A percentile compares a stretch with the other conserved stretches of the same genome.
These are phyloP conservation scores for Colletotrichum sp. DNA, from an alignment of 2,329 filamentous ascomycete genomes.

Conservation along the genomic window DNA sequence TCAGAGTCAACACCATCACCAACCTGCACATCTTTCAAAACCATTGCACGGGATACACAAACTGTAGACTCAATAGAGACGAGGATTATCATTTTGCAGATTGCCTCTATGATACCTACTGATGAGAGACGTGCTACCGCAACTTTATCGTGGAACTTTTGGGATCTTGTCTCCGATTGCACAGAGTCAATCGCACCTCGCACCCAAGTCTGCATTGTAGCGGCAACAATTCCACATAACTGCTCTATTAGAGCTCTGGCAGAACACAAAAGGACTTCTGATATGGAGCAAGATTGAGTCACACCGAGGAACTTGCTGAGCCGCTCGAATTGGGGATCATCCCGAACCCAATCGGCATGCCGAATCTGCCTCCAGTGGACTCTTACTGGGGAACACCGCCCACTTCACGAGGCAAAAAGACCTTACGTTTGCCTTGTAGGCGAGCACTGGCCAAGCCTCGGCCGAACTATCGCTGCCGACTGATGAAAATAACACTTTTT, in stretches of 20 bases:
- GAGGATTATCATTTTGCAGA: background rate
- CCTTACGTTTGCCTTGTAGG: background rate
- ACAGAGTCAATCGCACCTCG: fast-evolving
- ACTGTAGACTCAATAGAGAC: too few relatives aligned
- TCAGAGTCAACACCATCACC: background rate
- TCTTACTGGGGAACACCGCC: background rate
- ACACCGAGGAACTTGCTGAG: background rate
- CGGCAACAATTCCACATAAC: background rate
- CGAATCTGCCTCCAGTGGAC: background rate
- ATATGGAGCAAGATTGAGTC: background rate
- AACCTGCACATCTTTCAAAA: too few relatives aligned
- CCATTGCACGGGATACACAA: fast-evolving
- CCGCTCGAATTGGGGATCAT: background rate
- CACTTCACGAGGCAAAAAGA: background rate
- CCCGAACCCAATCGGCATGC: background rate
- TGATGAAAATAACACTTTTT: constrained; percentile 12
- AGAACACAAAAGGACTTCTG: background rate
- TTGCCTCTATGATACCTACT: too few relatives aligned
- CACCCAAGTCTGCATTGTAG: background rate
- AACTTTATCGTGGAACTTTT: background rate
- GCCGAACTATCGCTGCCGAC: background rate
- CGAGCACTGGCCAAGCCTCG: background rate
- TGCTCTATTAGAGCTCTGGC: background rate
- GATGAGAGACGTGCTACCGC: background rate
- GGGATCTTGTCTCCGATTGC: background rate